A percentile compares a stretch with the other conserved stretches of the same genome.
These are phyloP conservation scores for Cytauxzoon felis DNA, from an alignment of 169 alveolate species.

Conservation along the genomic window DNA sequence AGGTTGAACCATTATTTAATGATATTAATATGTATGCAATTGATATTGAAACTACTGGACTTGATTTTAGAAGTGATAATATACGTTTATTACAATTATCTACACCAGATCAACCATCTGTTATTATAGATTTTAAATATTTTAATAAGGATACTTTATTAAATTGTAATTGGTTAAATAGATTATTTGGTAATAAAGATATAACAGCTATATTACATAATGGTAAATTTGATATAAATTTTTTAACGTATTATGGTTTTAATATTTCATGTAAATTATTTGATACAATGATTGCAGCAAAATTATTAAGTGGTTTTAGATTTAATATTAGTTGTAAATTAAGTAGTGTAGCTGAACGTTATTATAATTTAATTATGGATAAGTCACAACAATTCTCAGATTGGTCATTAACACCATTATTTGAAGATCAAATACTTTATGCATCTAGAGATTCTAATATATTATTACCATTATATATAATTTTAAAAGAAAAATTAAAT, in stretches of 20 bases:
- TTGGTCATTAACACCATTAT: conserved; percentile 69
- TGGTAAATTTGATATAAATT: conserved; percentile 79
- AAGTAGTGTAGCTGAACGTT: conserved; percentile 73
- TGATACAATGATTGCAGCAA: conserved; percentile 78
- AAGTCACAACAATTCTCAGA: conserved; percentile 80
- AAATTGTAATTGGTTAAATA: conserved; percentile 52
- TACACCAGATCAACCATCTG: conserved; percentile 67
- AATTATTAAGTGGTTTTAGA: conserved; percentile 71
- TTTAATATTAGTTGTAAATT: conserved; percentile 71
- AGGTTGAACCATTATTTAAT: conserved; percentile 47
- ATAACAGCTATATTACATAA: conserved; percentile 75
- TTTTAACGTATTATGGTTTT: conserved; percentile 60
- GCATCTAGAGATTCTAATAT: conserved; percentile 80
- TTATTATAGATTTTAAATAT: conserved; percentile 59
- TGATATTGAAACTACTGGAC: conserved; percentile 83
- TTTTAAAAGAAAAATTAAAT: conserved; percentile 65
- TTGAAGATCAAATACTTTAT: conserved; percentile 76
- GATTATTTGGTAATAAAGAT: conserved; percentile 43
- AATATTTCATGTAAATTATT: conserved; percentile 61
- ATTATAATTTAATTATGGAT: conserved; percentile 69
- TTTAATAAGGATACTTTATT: conserved; percentile 7
- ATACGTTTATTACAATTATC: conserved; percentile 71
- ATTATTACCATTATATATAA: conserved; percentile 71
- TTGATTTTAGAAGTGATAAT: conserved; percentile 66
- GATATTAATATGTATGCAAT: conserved; percentile 63